Base-by-base conservation (phyloP, 176 grass and related monocot species). In the Thinopyrum elongatum region DNA sequence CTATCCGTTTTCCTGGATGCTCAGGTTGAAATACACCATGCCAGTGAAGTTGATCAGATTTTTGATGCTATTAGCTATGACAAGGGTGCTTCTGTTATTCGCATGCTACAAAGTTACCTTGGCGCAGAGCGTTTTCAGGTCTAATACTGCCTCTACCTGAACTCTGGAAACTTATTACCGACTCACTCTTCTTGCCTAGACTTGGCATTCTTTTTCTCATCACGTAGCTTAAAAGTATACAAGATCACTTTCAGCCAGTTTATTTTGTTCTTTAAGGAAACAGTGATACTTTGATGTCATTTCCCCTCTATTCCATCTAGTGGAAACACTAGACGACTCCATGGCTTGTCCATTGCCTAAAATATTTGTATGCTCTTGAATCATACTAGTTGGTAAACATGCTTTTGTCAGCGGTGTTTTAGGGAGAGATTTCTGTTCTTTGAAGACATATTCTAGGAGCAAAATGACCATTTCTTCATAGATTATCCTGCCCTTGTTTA, bases 41-140 rank as follows among this genome's bases (percentile, higher is more conserved):
- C 90, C 7, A 90, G 35, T 91, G 95, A 97, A 82, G 80, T 89
- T 65, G 86, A 92, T 92, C 77, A 66, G 85, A 97, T 97, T 81
- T 97, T 97, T 83, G 95, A 97, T 72, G 93, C 88, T 41, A 97
- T 97, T 70, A 97, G 90, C 88, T 97, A 97, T 36, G 83, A 88
- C 46, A 97, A 94, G 79, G 92, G 95, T 49, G 90, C 90, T 70
- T 92, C 92, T 90, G 78, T 86, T 87, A 91, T 97, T 87, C 84
- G 84, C 29, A 97, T 97, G 95, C 88, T 97, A 39, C 92, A 97
- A 38, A 97, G 87, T 85, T 97, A 92, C 88, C 86, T 97, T 62
- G 95, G 95, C 26, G 86, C 95, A 55, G 86, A 85, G 65, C 86
- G 59, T 90, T 97, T 97, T 91, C 95, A 94, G 90, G 29, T 30